These are phyloP conservation scores for Zea mays DNA, from an alignment of 176 grass and related monocot genomes.

Conservation along the genomic window Zm-B73-REFERENCE-NAM-5.0 NC_050104.1:118035001-118035500, in stretches of 20 bases:
- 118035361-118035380: slow-evolving; percentile 6
- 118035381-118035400: not conserved
- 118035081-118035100: too few species aligned
- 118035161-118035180: too few species aligned
- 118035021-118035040: not conserved
- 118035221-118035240: not conserved
- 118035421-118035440: not conserved
- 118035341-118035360: slow-evolving; percentile 32
- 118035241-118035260: slow-evolving; percentile 37
- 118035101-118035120: too few species aligned
- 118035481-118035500: not conserved
- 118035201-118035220: too few species aligned
- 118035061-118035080: not conserved
- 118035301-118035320: slow-evolving; percentile 38
- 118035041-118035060: not conserved
- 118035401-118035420: not conserved
- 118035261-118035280: slow-evolving; percentile 11
- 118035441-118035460: not conserved
- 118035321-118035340: slow-evolving; percentile 14
- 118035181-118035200: too few species aligned
- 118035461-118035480: not conserved
- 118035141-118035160: too few species aligned
- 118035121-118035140: too few species aligned
- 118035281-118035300: slow-evolving; percentile 13
- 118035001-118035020: not conserved